These are phyloP conservation scores for Apium graveolens DNA, from an alignment of 129 eudicot genomes.

Conservation along the genomic window DNA sequence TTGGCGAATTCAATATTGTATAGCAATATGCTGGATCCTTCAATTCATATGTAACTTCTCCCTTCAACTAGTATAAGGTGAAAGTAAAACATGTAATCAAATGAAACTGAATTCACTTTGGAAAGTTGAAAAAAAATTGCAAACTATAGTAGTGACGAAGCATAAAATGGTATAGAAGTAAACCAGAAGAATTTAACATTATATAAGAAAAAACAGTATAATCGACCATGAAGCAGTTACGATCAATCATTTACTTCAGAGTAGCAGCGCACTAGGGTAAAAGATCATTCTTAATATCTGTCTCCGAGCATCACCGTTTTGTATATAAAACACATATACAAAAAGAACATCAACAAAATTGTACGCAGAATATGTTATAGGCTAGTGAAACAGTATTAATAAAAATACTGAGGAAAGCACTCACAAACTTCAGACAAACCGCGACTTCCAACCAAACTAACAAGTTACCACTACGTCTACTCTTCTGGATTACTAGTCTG, in stretches of 20 bases:
- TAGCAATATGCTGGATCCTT: slow-evolving; percentile 94
- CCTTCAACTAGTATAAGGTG: slow-evolving; percentile 36
- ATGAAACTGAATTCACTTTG: slow-evolving; percentile 13
- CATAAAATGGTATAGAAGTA: not conserved
- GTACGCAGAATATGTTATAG: not conserved
- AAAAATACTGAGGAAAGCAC: not conserved
- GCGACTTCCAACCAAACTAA: not conserved
- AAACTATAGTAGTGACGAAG: not conserved
- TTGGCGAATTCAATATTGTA: slow-evolving; percentile 43
- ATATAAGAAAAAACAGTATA: not conserved
- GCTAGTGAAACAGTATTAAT: not conserved
- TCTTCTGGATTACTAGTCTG: not conserved
- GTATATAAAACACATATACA: not conserved
- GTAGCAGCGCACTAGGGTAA: not conserved
- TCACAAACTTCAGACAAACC: not conserved
- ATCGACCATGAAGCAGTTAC: not conserved
- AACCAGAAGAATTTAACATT: slow-evolving; percentile 6
- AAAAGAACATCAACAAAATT: not conserved
- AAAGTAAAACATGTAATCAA: not conserved
- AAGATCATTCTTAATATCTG: not conserved
- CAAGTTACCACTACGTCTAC: not conserved
- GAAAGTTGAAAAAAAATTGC: not conserved
- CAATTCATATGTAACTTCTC: slow-evolving; percentile 83
- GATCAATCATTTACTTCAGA: not conserved
- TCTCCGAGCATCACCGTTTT: not conserved